Evolutionary conservation across 1,284 basidiomycete species (phyloP), one percentile per base, ranked within the genome.

Genomic region (Termitomyces sp.): DNA sequence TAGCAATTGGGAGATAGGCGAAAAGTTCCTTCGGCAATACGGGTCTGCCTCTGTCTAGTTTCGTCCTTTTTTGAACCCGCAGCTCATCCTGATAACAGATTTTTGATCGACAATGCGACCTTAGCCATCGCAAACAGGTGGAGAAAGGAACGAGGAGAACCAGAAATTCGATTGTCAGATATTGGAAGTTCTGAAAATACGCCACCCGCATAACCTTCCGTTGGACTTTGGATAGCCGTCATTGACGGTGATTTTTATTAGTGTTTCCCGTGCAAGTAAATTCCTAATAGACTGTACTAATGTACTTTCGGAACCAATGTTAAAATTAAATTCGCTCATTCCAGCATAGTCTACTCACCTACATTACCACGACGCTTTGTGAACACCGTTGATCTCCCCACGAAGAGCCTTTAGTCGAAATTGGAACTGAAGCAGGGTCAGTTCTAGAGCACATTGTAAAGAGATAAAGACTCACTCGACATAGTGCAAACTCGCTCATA

Each of bases 401-500:
- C 75, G 71, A 49, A 91, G 70, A 1, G 93, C 93, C 66, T 91
- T 88, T 49, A 89, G 64, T 26, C 93, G 83, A 76, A 97, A 96
- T 74, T 94, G 91, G 71, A 83, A 91, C 93, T 96, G 66, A 21
- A 31, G 13, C 47, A 24, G 10, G 11, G 28, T 39, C 19, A 58
- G 46, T 18, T 30, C 8, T n/a, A 19, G 5, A 31, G 14, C 14
- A n/a, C 40, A 33, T 3, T 37, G 37, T 21, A 10, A 43, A 21
- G 39, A 18, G 9, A 16, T n/a, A 21, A 74, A 14, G 1, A 63
- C 87, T 59, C 69, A 95, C 94, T 65, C 95, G 80, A 63, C 85
- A 93, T 39, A 97, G 69, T 0, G 83, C 92, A 72, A 96, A 96
- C 68, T 95, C 89, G 62, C 83, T 83, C 60, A 97, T 88, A 46